phyloP scores from a whole-genome alignment of 2,329 filamentous ascomycete species.

The Botrytis cinerea region DNA sequence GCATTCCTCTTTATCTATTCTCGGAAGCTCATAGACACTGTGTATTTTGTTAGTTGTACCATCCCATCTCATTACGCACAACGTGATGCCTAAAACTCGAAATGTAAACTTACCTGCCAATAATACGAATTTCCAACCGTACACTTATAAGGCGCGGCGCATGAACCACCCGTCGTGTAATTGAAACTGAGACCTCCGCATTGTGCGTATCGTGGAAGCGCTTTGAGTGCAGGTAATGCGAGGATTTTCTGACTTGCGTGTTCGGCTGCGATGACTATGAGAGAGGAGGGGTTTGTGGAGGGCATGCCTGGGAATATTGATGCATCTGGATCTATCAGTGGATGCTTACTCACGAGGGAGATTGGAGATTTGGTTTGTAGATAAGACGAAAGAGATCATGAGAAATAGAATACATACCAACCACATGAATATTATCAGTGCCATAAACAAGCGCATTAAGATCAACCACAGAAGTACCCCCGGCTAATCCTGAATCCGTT shows the following conservation, averaged over 20 bases:
- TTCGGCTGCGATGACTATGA: conserved; percentile 66
- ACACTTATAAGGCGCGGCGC: conserved; percentile 28
- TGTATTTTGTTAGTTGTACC: background rate
- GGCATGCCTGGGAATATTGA: conserved; percentile 68
- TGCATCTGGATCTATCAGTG: background rate
- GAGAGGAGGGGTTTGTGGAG: conserved; percentile 66
- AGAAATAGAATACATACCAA: conserved; percentile 44
- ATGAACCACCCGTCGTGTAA: conserved; percentile 25
- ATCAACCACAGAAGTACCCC: conserved; percentile 62
- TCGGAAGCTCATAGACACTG: background rate
- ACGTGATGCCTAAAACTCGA: no score
- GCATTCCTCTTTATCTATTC: background rate
- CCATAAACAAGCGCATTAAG: conserved; percentile 64
- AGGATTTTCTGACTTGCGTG: conserved; percentile 42
- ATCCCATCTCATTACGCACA: no score
- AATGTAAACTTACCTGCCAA: conserved; percentile 27
- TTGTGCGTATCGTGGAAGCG: conserved; percentile 29
- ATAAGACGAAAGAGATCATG: conserved; percentile 44
- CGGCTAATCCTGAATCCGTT: conserved; percentile 48
- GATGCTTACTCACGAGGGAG: background rate
- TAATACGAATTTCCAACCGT: conserved; percentile 32
- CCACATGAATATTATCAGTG: conserved; percentile 67
- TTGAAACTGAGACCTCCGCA: conserved; percentile 35
- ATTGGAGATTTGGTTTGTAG: no score
- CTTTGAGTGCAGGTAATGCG: conserved; percentile 25